Evolutionary conservation across 1,139 yeast species (phyloP).

Genomic region (Nadsonia commutata): DNA sequence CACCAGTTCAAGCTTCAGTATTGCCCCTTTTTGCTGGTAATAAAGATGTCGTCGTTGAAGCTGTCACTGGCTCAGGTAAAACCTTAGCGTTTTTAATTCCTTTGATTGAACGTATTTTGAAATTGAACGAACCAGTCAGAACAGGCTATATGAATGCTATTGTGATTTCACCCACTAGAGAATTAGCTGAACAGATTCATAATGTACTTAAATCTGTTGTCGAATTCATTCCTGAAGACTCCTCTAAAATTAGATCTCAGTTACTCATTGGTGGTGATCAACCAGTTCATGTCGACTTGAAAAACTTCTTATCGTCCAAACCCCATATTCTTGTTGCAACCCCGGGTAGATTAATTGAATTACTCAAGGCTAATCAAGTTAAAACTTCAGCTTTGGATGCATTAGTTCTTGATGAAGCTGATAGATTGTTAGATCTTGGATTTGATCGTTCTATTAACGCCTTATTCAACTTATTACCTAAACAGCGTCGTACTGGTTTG

Average conservation of each 20-base stretch:
- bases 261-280: constrained; percentile 66
- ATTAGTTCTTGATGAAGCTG: constrained; percentile 85
- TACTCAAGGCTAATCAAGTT: constrained; percentile 32
- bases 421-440: constrained; percentile 65
- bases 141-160: constrained; percentile 56
- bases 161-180: constrained; percentile 81
- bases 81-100: constrained; percentile 83
- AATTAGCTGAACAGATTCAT: constrained; percentile 73
- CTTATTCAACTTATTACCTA: constrained; percentile 57
- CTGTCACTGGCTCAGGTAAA: constrained; percentile 95
- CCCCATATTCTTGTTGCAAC: constrained; percentile 82
- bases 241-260: constrained; percentile 40
- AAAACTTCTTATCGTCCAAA: constrained; percentile 33
- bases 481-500: constrained; percentile 84
- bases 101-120: constrained; percentile 47
- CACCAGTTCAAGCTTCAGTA: constrained; percentile 95
- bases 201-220: constrained; percentile 48
- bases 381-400: constrained; percentile 45
- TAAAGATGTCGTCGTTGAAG: constrained; percentile 89
- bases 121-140: constrained; percentile 14
- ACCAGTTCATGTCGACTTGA: constrained; percentile 57
- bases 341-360: constrained; percentile 79
- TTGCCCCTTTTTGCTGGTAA: constrained; percentile 78
- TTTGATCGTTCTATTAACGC: constrained; percentile 55
- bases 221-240: constrained; percentile 27